Evolutionary conservation across 805 yeast species (phyloP), one percentile per base, ranked within the genome.

Genomic region (Torulaspora indica): DNA sequence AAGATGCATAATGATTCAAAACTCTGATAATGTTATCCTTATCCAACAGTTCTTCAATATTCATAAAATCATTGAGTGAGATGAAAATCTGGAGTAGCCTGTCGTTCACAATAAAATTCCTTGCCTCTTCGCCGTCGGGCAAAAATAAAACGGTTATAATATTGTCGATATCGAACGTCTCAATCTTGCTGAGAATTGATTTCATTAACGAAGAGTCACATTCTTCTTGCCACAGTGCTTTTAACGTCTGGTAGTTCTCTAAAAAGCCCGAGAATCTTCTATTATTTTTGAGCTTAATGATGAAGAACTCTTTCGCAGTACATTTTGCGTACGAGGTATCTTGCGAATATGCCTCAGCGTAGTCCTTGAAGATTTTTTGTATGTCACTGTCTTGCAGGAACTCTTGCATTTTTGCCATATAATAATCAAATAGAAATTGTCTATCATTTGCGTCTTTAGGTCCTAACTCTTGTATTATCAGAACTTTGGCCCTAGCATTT

Each of bases 311-410:
- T 10, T 30, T 36, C 18, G 60, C 34, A 14, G 46, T 35, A n/a
- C 53, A 51, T 40, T 63, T 63, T 12, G 48, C 35, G 42, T 61
- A 62, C 24, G 54, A 51, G 23, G 54, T 42, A 41, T 59, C 57
- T 8, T 47, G 42, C 1, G 53, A 36, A 46, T 62, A 63, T 5
- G 55, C 58, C 3, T 52, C 35, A 0, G 49, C 36, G 25, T 52
- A 48, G 7, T 35, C 28, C 2, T 44, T 52, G 27, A 62, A 40
- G 2, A 24, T 8, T 6, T 48, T 49, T 59, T 57, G 54, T 8
- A 63, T 30, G 7, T 51, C 39, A 4, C 42, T 42, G 0, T 38
- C 38, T 12, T 50, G 45, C 15, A 62, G 47, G 3, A 38, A 33
- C 17, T 52, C 56, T 34, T 52, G 53, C 9, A 63, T 29, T 14